Evolutionary conservation across 768 basidiomycete genomes (phyloP).

Genomic region (Tubosaeta sp.): DNA sequence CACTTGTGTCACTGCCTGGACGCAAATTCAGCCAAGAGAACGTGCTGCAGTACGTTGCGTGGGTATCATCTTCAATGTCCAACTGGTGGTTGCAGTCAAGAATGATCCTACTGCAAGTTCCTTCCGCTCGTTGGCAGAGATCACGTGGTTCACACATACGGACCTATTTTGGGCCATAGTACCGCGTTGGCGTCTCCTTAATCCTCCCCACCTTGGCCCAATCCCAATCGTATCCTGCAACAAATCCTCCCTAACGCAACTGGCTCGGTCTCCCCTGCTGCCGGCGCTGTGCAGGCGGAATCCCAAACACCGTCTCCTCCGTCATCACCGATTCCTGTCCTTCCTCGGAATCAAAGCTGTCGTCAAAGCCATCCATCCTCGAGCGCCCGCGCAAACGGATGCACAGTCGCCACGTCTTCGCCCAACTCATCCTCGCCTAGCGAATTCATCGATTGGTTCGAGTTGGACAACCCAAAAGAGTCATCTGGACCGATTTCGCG

Average conservation of each 20-base stretch:
- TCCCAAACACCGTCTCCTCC: constrained; percentile 73
- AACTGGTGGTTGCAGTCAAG: too few relatives aligned
- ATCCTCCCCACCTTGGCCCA: constrained; percentile 47
- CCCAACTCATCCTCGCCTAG: constrained; percentile 41
- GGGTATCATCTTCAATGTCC: constrained; percentile 30
- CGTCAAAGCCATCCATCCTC: constrained; percentile 48
- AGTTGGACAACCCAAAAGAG: constrained; percentile 45
- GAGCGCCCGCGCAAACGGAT: constrained; percentile 53
- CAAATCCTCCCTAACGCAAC: constrained; percentile 56
- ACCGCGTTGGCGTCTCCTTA: constrained; percentile 66
- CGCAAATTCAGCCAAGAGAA: constrained; percentile 21
- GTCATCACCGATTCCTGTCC: constrained; percentile 22
- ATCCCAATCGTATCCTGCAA: constrained; percentile 62
- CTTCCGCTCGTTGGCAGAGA: constrained; percentile 19
- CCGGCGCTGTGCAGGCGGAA: constrained; percentile 48
- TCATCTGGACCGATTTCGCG: constrained; percentile 30
- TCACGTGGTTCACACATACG: constrained; percentile 20
- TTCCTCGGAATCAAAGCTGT: constrained; percentile 45
- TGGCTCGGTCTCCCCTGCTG: constrained; percentile 27
- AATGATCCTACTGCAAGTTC: constrained; percentile 12
- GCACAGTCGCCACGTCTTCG: constrained; percentile 42
- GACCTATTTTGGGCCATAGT: too few relatives aligned
- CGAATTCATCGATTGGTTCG: constrained; percentile 58
- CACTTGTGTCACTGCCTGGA: constrained; percentile 9
- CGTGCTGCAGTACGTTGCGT: constrained; percentile 25